Base-by-base conservation (phyloP, 345 rosid genomes). In the Erodium maritimum region DNA sequence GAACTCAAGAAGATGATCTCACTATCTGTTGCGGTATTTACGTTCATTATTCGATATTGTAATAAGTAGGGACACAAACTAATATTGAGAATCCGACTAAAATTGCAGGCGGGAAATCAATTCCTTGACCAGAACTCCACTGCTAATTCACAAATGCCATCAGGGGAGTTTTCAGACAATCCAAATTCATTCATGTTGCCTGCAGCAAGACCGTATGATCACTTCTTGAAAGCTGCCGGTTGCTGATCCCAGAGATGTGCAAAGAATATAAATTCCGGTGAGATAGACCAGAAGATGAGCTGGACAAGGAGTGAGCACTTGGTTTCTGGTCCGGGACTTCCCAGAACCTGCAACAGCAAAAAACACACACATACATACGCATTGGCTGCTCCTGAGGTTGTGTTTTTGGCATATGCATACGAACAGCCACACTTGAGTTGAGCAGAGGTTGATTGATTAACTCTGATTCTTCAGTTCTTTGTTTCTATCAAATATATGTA, bases 171-270 rank as follows among this genome's bases (percentile, higher is more conserved):
- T 63, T 81, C 80, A 58, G 69, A 72, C 19, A 73, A 73, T 54
- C 74, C 76, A 2, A 68, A 66, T 67, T 34, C 54, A 56, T 76
- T 80, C 71, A 69, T 66, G 59, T 67, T 86, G 55, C 94, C 94
- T 0, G 77, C 85, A 12, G 74, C 85, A 21, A 79, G 82, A 61
- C 94, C 94, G 17, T 86, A 64, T 5, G 94, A 86, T 61, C 71
- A 83, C 72, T 83, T 86, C 52, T 72, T 86, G 54, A 86, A 83
- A 79, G 89, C 94, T 50, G 89, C 94, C n/a, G 94, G 94, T 13
- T 81, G 85, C 69, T 86, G 77, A 82, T 63, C 37, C 37, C 9
- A 11, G 5, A 11, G 37, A 29, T 29, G 37, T 11, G 37, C 37
- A 11, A 29, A 29, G n/a, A 29, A 29, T 29, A 11, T 0, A 29